Conservation (phyloP, 1,284 basidiomycete genomes). For the Chondrostereum purpureum region DNA sequence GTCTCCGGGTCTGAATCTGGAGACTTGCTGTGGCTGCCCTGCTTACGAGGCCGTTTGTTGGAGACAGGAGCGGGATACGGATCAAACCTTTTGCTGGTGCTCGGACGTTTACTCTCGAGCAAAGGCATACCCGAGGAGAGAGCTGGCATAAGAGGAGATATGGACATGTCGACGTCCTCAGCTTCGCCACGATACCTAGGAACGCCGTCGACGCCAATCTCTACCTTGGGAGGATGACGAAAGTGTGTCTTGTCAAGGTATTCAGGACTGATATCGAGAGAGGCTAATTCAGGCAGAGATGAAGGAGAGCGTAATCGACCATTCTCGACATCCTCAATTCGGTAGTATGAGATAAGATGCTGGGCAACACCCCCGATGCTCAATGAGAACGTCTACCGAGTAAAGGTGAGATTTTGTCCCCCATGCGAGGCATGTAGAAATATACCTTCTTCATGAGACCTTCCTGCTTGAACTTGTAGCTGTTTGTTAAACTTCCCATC, state of each 20-base stretch:
- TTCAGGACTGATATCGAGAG: conserved; percentile 82
- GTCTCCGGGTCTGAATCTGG: conserved; percentile 12
- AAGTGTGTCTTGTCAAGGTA: conserved; percentile 90
- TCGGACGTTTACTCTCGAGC: conserved; percentile 25
- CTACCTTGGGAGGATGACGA: conserved; percentile 83
- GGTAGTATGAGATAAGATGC: conserved; percentile 96
- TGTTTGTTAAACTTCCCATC: conserved; percentile 85
- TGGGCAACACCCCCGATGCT: conserved; percentile 83
- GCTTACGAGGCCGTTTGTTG: conserved; percentile 30
- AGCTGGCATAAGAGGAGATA: conserved; percentile 35
- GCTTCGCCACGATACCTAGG: conserved; percentile 78
- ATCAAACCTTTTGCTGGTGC: conserved; percentile 49
- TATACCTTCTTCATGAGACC: conserved; percentile 94
- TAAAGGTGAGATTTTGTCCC: no score
- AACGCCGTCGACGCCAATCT: conserved; percentile 76
- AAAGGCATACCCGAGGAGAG: conserved; percentile 48
- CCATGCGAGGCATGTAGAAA: no score
- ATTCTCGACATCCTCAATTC: conserved; percentile 83
- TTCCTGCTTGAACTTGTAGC: conserved; percentile 84
- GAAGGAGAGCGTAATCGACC: conserved; percentile 86
- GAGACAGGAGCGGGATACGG: conserved; percentile 32
- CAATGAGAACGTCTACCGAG: conserved; percentile 80
- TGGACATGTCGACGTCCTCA: conserved; percentile 51
- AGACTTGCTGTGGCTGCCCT: conserved; percentile 13
- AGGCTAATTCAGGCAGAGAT: conserved; percentile 80